Percentiles rank a stretch among this genome's conserved stretches.
phyloP scores from a whole-genome alignment of 106 monocot species.

The Acorus calamus region DNA sequence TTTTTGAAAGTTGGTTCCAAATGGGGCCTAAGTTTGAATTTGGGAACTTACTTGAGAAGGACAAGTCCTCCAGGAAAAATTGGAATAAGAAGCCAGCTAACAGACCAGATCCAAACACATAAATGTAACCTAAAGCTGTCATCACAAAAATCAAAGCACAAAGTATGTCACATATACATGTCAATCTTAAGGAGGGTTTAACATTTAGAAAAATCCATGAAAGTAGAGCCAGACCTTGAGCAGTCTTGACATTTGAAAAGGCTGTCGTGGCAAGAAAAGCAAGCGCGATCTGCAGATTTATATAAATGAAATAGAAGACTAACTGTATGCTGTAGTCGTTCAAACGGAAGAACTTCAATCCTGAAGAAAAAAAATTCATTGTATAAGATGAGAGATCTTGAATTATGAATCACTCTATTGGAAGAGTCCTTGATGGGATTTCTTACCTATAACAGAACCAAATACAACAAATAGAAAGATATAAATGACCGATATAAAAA shows the following conservation, averaged over 20 bases:
- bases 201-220: too few relatives aligned
- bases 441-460: constrained; percentile 67
- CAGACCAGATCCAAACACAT: constrained; percentile 50
- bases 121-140: constrained; percentile 48
- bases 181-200: too few relatives aligned
- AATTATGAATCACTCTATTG: too few relatives aligned
- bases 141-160: not conserved
- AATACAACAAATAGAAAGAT: constrained; percentile 59
- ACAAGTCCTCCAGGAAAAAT: constrained; percentile 29
- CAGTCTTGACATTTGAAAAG: constrained; percentile 61
- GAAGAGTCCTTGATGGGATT: not conserved
- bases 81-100: constrained; percentile 32
- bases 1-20: too few relatives aligned
- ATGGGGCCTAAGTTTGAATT: too few relatives aligned
- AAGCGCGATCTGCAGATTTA: constrained; percentile 68
- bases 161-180: too few relatives aligned
- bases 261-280: constrained; percentile 41
- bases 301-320: constrained; percentile 63
- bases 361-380: not conserved
- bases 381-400: too few relatives aligned
- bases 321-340: constrained; percentile 69
- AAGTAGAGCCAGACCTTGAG: constrained; percentile 32
- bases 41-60: constrained; percentile 35
- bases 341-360: constrained; percentile 54
- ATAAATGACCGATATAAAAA: constrained; percentile 46